These are phyloP conservation scores for Diaporthe sp. DNA, from an alignment of 2,329 filamentous ascomycete genomes.

Conservation along the genomic window DNA sequence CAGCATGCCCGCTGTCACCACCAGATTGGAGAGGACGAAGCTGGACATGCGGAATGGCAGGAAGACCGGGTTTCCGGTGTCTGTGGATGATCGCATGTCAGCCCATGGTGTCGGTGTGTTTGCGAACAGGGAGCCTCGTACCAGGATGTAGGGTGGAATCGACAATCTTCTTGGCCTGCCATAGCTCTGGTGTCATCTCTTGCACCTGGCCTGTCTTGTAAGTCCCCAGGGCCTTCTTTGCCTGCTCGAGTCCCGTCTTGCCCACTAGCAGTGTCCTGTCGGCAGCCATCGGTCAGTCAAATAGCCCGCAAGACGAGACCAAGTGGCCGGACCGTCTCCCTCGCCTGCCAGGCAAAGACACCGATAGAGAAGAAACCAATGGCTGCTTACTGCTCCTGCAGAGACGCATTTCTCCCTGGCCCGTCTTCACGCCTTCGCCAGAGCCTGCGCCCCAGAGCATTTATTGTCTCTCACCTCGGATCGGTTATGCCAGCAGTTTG, in stretches of 20 bases:
- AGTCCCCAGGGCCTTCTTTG: slow-evolving; percentile 83
- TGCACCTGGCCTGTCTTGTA: slow-evolving; percentile 89
- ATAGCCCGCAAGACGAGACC: neutral
- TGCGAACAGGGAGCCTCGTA: slow-evolving; percentile 57
- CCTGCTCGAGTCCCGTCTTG: slow-evolving; percentile 82
- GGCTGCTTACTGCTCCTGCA: slow-evolving; percentile 42
- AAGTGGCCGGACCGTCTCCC: neutral
- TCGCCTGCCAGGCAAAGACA: neutral
- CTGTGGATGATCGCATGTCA: slow-evolving; percentile 58
- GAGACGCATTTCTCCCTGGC: slow-evolving; percentile 28
- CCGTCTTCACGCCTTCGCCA: slow-evolving; percentile 40
- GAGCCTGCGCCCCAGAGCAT: slow-evolving; percentile 25
- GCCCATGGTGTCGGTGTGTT: slow-evolving; percentile 24
- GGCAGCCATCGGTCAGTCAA: neutral
- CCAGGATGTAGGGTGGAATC: slow-evolving; percentile 97
- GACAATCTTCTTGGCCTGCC: slow-evolving; percentile 96
- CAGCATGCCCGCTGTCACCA: slow-evolving; percentile 97
- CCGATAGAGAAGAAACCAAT: slow-evolving; percentile 29
- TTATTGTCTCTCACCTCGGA: slow-evolving; percentile 80
- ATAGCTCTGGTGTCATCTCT: slow-evolving; percentile 90
- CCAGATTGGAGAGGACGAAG: slow-evolving; percentile 92
- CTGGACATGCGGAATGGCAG: slow-evolving; percentile 98
- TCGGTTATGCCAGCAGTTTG: slow-evolving; percentile 93
- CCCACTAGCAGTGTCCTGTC: slow-evolving; percentile 88
- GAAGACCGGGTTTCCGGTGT: slow-evolving; percentile 92